Percentiles rank a stretch among this genome's conserved stretches.
Conservation (phyloP, 441 rosid species). For the Jatropha multifida region DNA sequence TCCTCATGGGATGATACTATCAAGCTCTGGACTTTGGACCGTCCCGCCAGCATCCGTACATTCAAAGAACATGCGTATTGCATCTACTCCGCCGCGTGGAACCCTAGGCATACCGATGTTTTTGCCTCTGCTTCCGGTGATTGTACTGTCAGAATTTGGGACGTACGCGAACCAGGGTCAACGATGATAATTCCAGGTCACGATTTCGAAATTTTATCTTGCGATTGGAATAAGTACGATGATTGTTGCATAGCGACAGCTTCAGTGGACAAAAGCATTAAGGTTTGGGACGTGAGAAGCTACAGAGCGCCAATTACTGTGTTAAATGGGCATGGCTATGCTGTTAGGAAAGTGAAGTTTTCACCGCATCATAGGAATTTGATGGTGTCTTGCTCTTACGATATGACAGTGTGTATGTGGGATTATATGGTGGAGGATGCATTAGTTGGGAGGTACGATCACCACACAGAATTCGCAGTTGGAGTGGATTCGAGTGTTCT, state of each 20-base stretch:
- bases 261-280: conserved; percentile 72
- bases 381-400: conserved; percentile 79
- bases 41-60: conserved; percentile 77
- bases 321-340: conserved; percentile 79
- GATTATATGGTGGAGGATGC: conserved; percentile 91
- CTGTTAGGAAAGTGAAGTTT: conserved; percentile 78
- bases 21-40: conserved; percentile 92
- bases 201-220: conserved; percentile 66
- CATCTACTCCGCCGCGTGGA: conserved; percentile 80
- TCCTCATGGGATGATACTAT: conserved; percentile 87
- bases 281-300: conserved; percentile 85
- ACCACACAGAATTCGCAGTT: conserved; percentile 80
- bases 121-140: conserved; percentile 93
- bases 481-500: conserved; percentile 93
- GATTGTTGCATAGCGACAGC: conserved; percentile 75
- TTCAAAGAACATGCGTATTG: conserved; percentile 89
- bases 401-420: conserved; percentile 86
- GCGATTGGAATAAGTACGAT: conserved; percentile 95
- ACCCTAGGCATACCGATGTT: conserved; percentile 82
- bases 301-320: conserved; percentile 64
- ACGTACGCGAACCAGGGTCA: conserved; percentile 80
- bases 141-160: conserved; percentile 83
- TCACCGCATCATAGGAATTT: conserved; percentile 77
- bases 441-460: conserved; percentile 73
- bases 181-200: conserved; percentile 91